Percentiles rank a stretch among this genome's conserved stretches.
These are phyloP conservation scores for Verticillium isaacii DNA, from an alignment of 2,329 filamentous ascomycete genomes.

Conservation along the genomic window DNA sequence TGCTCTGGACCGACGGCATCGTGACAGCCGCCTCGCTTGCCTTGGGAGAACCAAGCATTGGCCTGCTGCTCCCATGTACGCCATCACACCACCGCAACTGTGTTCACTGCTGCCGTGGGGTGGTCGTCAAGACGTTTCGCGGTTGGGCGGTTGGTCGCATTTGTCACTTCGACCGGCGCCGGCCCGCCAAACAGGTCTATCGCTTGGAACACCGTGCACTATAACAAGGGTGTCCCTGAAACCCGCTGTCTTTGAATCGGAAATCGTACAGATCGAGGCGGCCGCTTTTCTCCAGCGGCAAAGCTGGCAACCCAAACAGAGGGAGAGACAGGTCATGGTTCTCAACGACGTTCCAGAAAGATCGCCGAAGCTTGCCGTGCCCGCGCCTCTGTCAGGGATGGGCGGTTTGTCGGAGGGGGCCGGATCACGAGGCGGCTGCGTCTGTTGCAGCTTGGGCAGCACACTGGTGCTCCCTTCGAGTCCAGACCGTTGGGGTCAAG, in stretches of 20 bases:
- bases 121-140: no score
- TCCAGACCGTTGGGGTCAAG: not conserved
- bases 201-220: no score
- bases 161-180: not conserved
- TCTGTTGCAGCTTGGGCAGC: not conserved
- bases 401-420: not conserved
- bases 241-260: not conserved
- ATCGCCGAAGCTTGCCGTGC: not conserved
- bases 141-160: not conserved
- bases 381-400: not conserved
- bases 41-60: no score
- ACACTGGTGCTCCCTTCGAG: not conserved
- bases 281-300: not conserved
- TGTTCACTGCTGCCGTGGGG: not conserved
- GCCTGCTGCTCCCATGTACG: not conserved
- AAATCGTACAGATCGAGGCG: not conserved
- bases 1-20: no score
- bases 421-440: not conserved
- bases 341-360: not conserved
- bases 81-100: not conserved
- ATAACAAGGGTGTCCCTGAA: no score
- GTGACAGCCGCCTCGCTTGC: not conserved
- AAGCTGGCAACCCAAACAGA: not conserved
- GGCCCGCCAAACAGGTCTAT: no score
- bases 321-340: not conserved